Evolutionary conservation across 805 yeast species (phyloP).

Genomic region (Pichia kluyveri): DNA sequence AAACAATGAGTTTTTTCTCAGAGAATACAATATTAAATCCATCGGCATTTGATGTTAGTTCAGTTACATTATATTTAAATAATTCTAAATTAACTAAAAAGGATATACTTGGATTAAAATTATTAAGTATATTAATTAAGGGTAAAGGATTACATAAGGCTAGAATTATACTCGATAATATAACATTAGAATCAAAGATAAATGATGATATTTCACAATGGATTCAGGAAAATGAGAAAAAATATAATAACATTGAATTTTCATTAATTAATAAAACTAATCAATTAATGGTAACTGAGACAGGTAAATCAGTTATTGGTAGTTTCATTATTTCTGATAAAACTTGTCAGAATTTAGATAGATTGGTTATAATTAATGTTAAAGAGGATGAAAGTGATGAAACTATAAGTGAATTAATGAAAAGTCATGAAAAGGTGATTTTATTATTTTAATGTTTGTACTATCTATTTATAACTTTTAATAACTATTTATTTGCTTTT

Average conservation of each 20-base stretch:
- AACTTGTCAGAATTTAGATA: neutral
- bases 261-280: neutral
- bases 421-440: neutral
- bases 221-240: neutral
- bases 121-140: constrained; percentile 17
- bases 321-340: neutral
- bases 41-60: constrained; percentile 18
- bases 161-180: constrained; percentile 4
- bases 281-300: neutral
- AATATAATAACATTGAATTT: constrained; percentile 2
- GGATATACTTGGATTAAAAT: constrained; percentile 18
- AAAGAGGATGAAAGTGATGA: neutral
- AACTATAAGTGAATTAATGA: neutral
- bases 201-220: neutral
- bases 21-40: constrained; percentile 22
- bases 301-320: neutral
- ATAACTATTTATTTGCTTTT: too few species aligned
- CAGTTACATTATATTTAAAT: constrained; percentile 16
- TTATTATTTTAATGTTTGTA: neutral
- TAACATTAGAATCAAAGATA: neutral
- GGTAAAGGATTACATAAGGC: constrained; percentile 12
- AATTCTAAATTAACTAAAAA: constrained; percentile 10
- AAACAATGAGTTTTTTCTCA: constrained; percentile 9
- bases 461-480: too few species aligned
- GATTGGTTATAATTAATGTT: neutral